Conservation (phyloP, 1,284 basidiomycete species). For the Jaminaea rosea region DNA sequence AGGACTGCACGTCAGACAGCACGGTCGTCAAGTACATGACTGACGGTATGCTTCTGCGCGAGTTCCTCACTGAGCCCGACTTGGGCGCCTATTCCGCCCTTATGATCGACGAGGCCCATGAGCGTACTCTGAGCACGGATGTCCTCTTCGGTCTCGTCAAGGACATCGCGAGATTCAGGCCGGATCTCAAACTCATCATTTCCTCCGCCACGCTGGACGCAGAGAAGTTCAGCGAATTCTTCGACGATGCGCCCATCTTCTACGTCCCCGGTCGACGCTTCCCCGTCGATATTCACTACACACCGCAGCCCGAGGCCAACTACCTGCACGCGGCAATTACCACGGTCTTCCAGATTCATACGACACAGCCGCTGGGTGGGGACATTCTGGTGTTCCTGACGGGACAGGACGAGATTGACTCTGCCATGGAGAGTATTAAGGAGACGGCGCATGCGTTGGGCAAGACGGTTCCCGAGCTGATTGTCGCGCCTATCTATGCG, state of each 20-base stretch:
- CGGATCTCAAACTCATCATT: constrained; percentile 43
- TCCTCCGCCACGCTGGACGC: constrained; percentile 44
- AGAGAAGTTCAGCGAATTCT: constrained; percentile 44
- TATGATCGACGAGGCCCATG: constrained; percentile 47
- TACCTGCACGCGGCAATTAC: constrained; percentile 98
- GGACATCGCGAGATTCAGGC: constrained; percentile 42
- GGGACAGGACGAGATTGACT: constrained; percentile 98
- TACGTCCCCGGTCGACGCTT: constrained; percentile 86
- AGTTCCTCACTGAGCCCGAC: constrained; percentile 45
- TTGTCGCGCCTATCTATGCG: constrained; percentile 95
- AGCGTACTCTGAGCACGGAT: constrained; percentile 44
- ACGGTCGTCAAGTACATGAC: constrained; percentile 47
- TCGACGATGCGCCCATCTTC: constrained; percentile 45
- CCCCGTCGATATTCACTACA: constrained; percentile 93
- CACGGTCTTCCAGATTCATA: constrained; percentile 97
- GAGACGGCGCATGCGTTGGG: constrained; percentile 90
- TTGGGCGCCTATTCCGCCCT: constrained; percentile 37
- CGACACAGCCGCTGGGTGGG: constrained; percentile 84
- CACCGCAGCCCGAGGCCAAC: constrained; percentile 54
- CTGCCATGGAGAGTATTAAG: constrained; percentile 79
- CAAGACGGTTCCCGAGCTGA: constrained; percentile 87
- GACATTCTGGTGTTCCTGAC: constrained; percentile 97
- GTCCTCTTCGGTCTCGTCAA: constrained; percentile 45
- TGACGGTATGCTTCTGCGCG: constrained; percentile 46
- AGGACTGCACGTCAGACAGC: constrained; percentile 93